Conservation (phyloP, 805 yeast genomes). For the Hanseniaspora vineae region DNA sequence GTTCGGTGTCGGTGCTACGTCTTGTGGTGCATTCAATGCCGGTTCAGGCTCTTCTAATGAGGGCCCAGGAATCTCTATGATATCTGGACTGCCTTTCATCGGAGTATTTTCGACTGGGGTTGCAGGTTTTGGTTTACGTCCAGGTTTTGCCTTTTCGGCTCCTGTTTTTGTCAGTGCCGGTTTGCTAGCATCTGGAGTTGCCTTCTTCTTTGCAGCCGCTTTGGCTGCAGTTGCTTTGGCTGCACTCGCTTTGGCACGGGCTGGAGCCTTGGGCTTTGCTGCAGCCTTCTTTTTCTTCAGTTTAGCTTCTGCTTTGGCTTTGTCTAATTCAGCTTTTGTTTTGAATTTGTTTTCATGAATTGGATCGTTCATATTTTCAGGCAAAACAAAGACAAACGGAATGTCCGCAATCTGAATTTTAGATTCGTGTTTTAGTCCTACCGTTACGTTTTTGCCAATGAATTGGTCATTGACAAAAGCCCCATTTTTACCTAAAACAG, state of each 20-base stretch:
- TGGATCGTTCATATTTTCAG: conserved; percentile 40
- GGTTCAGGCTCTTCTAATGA: conserved; percentile 1
- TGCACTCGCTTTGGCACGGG: conserved; percentile 3
- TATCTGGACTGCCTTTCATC: conserved; percentile 2
- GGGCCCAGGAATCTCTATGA: neutral
- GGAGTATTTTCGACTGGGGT: conserved; percentile 4
- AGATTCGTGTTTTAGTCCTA: conserved; percentile 69
- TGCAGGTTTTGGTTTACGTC: conserved; percentile 4
- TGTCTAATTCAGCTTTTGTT: conserved; percentile 6
- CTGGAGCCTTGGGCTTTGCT: conserved; percentile 3
- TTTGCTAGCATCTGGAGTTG: conserved; percentile 8
- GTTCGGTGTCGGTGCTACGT: too few species aligned
- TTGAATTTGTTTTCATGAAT: conserved; percentile 8
- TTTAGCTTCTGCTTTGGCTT: conserved; percentile 7
- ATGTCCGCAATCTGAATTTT: conserved; percentile 90
- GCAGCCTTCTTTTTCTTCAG: conserved; percentile 3
- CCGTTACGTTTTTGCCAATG: conserved; percentile 83
- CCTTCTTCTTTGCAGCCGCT: conserved; percentile 7
- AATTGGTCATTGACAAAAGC: conserved; percentile 90
- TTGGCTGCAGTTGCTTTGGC: conserved; percentile 2
- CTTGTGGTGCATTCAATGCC: too few species aligned
- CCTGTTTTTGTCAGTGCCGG: conserved; percentile 8
- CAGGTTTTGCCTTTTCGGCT: conserved; percentile 5
- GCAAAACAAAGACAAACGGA: conserved; percentile 76
- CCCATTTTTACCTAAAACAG: conserved; percentile 89